A percentile compares a stretch with the other conserved stretches of the same genome.
Conservation (phyloP, 805 yeast species). For the Metschnikowia dekortorum region DNA sequence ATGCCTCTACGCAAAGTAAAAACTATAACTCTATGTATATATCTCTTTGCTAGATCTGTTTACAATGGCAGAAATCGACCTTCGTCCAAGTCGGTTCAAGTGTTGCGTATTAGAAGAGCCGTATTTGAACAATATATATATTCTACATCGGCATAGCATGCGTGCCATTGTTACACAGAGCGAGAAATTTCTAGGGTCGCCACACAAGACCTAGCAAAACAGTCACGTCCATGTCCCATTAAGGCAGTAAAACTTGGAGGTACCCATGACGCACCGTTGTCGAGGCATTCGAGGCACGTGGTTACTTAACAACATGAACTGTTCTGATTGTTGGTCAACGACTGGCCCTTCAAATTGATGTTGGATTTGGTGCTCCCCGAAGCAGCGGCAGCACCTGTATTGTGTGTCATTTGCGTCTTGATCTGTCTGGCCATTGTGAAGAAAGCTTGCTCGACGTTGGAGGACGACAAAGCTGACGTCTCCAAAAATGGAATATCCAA, state of each 20-base stretch:
- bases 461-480: constrained; percentile 90
- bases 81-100: no score
- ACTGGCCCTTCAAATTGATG: constrained; percentile 71
- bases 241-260: background rate
- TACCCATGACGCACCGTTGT: background rate
- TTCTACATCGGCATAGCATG: background rate
- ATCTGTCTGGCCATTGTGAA: constrained; percentile 98
- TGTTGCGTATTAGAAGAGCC: background rate
- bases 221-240: background rate
- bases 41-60: no score
- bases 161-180: background rate
- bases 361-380: constrained; percentile 49
- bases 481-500: constrained; percentile 92
- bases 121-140: background rate
- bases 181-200: background rate
- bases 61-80: no score
- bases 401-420: constrained; percentile 86
- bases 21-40: no score
- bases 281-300: background rate
- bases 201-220: background rate
- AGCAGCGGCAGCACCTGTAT: constrained; percentile 38
- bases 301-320: constrained; percentile 36
- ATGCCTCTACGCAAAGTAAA: no score
- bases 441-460: constrained; percentile 97
- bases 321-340: constrained; percentile 38